Percentiles rank a stretch among this genome's conserved stretches.
Evolutionary conservation across 1,139 yeast genomes (phyloP).

Genomic region (Candida sojae): DNA sequence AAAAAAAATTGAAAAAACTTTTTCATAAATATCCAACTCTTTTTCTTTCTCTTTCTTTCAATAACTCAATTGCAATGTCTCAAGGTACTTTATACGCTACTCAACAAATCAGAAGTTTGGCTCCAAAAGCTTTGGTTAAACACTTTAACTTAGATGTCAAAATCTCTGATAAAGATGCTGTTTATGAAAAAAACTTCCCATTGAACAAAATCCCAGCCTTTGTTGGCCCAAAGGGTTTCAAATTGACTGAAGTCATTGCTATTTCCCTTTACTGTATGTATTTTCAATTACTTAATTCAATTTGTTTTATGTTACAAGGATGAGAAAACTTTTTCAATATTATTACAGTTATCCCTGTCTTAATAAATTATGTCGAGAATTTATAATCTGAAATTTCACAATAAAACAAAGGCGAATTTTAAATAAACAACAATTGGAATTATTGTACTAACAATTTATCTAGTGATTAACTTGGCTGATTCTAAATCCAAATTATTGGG

Average conservation of each 20-base stretch:
- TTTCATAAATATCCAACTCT: not conserved
- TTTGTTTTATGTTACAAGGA: conserved; percentile 34
- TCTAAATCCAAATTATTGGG: conserved; percentile 54
- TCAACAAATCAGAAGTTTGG: conserved; percentile 43
- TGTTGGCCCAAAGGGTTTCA: conserved; percentile 77
- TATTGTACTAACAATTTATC: conserved; percentile 21
- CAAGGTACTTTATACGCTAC: conserved; percentile 54
- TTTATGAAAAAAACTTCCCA: conserved; percentile 63
- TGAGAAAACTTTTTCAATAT: conserved; percentile 47
- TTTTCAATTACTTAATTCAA: conserved; percentile 11
- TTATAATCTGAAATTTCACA: conserved; percentile 40
- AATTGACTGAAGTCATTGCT: conserved; percentile 80
- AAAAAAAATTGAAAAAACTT: not conserved
- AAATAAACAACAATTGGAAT: not conserved
- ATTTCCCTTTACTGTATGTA: conserved; percentile 51
- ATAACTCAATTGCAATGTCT: conserved; percentile 45
- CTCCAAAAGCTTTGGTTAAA: conserved; percentile 68
- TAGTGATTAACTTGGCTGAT: conserved; percentile 33
- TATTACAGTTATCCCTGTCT: conserved; percentile 92
- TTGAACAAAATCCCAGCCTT: conserved; percentile 76
- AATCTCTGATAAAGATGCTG: conserved; percentile 48
- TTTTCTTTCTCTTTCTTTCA: not conserved
- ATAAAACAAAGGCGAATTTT: too few relatives aligned
- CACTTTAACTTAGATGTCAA: conserved; percentile 71
- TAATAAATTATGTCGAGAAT: conserved; percentile 76